Evolutionary conservation across 2,329 filamentous ascomycete genomes (phyloP).

Genomic region (Botrytis squamosa): DNA sequence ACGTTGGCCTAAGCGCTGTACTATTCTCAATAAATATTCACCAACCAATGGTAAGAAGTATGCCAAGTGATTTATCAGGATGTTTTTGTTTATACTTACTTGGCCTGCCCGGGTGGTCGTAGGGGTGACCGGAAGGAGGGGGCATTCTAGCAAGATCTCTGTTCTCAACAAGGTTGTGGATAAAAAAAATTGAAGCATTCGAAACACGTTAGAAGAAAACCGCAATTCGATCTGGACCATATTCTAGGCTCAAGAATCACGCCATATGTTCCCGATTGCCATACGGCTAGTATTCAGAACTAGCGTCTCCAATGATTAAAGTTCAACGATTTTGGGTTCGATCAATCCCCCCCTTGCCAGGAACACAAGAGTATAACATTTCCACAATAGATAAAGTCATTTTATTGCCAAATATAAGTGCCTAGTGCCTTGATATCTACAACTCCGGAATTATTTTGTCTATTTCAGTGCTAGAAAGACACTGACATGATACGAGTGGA

Average conservation of each 20-base stretch:
- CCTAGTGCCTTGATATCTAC: neutral
- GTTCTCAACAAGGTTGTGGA: neutral
- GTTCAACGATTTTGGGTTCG: too few relatives aligned
- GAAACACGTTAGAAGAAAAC: neutral
- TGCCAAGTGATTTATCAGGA: neutral
- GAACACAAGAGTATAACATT: neutral
- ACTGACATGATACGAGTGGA: neutral
- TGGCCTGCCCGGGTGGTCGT: neutral
- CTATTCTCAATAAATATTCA: neutral
- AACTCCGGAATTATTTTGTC: neutral
- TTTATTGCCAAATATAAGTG: neutral
- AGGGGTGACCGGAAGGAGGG: neutral
- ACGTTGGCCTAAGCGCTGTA: neutral
- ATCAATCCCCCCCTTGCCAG: too few relatives aligned
- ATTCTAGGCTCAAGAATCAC: neutral
- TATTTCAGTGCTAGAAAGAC: neutral
- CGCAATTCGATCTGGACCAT: neutral
- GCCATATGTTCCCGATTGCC: rapidly evolving
- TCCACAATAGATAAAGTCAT: neutral
- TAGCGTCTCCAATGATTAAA: neutral
- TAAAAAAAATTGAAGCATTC: neutral
- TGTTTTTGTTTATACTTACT: neutral
- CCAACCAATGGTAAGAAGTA: neutral
- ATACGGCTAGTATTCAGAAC: neutral
- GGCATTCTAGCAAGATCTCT: neutral